These are phyloP conservation scores for Populus deltoides DNA, from an alignment of 345 rosid species.

Conservation along the genomic window DNA sequence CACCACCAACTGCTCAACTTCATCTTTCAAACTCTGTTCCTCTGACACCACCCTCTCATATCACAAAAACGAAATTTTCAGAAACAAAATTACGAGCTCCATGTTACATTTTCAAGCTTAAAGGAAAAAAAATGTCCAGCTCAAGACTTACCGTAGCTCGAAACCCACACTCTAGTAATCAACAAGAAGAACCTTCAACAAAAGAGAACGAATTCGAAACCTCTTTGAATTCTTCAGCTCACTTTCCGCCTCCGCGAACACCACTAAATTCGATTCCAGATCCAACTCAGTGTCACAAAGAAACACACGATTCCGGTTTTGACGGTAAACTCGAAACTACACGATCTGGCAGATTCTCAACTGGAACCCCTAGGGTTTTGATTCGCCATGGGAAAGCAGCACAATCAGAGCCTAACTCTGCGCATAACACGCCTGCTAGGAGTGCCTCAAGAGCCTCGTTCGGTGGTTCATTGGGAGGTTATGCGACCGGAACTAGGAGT, in stretches of 20 bases:
- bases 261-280: conserved; percentile 75
- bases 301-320: conserved; percentile 31
- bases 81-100: too few relatives aligned
- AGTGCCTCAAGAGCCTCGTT: conserved; percentile 52
- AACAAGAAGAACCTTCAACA: conserved; percentile 30
- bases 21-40: neutral
- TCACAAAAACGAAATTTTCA: too few relatives aligned
- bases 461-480: conserved; percentile 35
- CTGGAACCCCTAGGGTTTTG: conserved; percentile 33
- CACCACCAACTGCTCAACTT: neutral
- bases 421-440: conserved; percentile 73
- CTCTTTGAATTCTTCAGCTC: conserved; percentile 32
- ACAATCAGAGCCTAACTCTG: conserved; percentile 63
- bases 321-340: conserved; percentile 33
- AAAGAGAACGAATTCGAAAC: conserved; percentile 61
- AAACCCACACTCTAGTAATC: conserved; percentile 19
- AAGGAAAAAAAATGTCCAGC: conserved; percentile 31
- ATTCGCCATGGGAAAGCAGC: conserved; percentile 45
- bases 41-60: neutral
- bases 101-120: too few relatives aligned
- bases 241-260: conserved; percentile 63
- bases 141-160: conserved; percentile 24
- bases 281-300: conserved; percentile 57
- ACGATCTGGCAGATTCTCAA: conserved; percentile 22
- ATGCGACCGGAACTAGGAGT: conserved; percentile 30